Evolutionary conservation across 108 stramenopile species (phyloP).

Genomic region (Skeletonema grethae): DNA sequence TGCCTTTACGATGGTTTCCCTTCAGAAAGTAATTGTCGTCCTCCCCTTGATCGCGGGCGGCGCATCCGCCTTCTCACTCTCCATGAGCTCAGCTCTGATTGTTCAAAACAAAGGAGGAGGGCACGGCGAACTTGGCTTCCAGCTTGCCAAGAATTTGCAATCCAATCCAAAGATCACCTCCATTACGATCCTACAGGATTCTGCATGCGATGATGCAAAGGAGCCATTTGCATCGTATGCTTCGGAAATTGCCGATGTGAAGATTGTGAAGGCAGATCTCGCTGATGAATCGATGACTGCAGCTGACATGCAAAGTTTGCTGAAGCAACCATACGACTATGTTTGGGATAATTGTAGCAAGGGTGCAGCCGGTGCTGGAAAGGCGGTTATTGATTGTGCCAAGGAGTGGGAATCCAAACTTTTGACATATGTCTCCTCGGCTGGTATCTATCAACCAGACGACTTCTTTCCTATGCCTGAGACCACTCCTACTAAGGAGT

Average conservation of each 20-base stretch:
- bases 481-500: constrained; percentile 76
- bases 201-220: constrained; percentile 67
- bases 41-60: constrained; percentile 22
- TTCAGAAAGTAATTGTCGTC: constrained; percentile 11
- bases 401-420: constrained; percentile 76
- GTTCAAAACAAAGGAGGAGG: constrained; percentile 91
- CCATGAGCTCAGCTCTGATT: constrained; percentile 78
- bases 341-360: constrained; percentile 88
- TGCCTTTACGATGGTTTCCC: constrained; percentile 21
- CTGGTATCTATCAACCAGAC: constrained; percentile 79
- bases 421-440: constrained; percentile 74
- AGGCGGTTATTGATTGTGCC: constrained; percentile 68
- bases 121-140: constrained; percentile 84
- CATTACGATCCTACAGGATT: constrained; percentile 85
- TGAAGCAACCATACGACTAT: constrained; percentile 72
- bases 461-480: constrained; percentile 80
- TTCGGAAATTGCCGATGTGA: constrained; percentile 72
- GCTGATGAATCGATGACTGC: constrained; percentile 73
- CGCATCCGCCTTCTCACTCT: constrained; percentile 47
- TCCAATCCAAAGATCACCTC: constrained; percentile 69
- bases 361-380: constrained; percentile 66
- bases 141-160: constrained; percentile 70
- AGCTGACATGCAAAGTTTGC: constrained; percentile 48
- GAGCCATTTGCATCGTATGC: constrained; percentile 81
- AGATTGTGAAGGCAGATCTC: constrained; percentile 72